Conservation (phyloP, 495 filamentous ascomycete species). For the Penicillium herquei region DNA sequence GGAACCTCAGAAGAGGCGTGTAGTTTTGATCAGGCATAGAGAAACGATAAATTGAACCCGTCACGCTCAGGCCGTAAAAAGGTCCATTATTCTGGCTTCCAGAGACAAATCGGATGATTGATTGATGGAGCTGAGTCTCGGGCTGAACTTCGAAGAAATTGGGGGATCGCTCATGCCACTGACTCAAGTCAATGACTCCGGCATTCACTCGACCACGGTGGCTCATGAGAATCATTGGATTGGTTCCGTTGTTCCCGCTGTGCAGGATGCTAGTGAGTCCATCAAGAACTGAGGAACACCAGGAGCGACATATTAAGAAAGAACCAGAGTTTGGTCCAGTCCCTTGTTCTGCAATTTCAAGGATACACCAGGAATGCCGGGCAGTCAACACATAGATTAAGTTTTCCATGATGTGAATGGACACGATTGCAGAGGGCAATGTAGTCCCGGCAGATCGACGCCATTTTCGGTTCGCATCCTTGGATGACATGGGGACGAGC, state of each 20-base stretch:
- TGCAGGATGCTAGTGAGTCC: constrained; percentile 39
- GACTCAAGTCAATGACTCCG: too few species aligned
- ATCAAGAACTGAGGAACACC: constrained; percentile 33
- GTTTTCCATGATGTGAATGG: constrained; percentile 37
- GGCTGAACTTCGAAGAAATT: not conserved
- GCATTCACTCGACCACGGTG: constrained; percentile 15
- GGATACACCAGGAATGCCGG: constrained; percentile 39
- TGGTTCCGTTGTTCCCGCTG: constrained; percentile 23
- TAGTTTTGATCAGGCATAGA: constrained; percentile 51
- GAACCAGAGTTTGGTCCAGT: constrained; percentile 11
- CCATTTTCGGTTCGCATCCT: constrained; percentile 32
- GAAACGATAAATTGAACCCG: constrained; percentile 65
- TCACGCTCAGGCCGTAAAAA: constrained; percentile 59
- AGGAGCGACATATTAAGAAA: constrained; percentile 30
- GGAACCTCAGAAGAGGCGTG: constrained; percentile 59
- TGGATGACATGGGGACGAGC: constrained; percentile 37
- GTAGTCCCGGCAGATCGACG: constrained; percentile 24
- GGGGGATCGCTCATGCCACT: too few species aligned
- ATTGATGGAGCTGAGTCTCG: constrained; percentile 34
- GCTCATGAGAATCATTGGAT: constrained; percentile 14
- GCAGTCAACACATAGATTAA: constrained; percentile 46
- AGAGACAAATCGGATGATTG: constrained; percentile 28
- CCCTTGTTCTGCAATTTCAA: constrained; percentile 14
- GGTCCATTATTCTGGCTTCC: constrained; percentile 8
- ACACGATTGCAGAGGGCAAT: constrained; percentile 42